Evolutionary conservation across 345 rosid species (phyloP), one percentile per base, ranked within the genome.

Genomic region (Eucalyptus regnans): DNA sequence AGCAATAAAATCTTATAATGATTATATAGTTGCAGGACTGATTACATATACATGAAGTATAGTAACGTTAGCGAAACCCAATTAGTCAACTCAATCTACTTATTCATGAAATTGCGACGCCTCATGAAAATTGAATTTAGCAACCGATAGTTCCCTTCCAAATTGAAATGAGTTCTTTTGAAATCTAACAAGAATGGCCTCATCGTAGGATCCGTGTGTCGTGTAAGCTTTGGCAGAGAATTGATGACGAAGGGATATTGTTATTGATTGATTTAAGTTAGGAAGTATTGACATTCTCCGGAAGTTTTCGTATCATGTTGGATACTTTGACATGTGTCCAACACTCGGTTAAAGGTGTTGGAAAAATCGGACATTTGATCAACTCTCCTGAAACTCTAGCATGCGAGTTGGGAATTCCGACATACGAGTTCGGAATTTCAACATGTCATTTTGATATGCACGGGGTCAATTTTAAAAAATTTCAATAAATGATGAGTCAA

Each of bases 381-480:
- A 52, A 52, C 5, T 52, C 25, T 52, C 10, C 4, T 1, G 1
- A 52, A 23, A 52, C 1, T 52, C 23, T 4, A 52, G 1, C 1
- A 52, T 0, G 25, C 8, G 58, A 52, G 25, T 52, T 0, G 1
- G 25, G 23, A 52, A 52, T 52, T 52, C 0, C 7, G 0, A 52
- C 5, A 52, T 52, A 9, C 9, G 18, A 52, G 23, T 3, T 52
- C 2, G 2, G 23, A 52, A 52, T 52, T 52, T 52, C 58, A 52
- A 52, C 25, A 18, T 23, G 18, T 52, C 23, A 52, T 52, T 52
- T 7, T 52, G 25, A 52, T 4, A 22, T 2, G 0, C 9, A 0
- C 0, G 0, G 0, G 58, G 2, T 52, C 5, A 52, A 52, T 52
- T 1, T 52, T 52, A 52, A 52, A 52, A 18, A 0, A 0, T 18